Evolutionary conservation across 2,329 filamentous ascomycete genomes (phyloP), one percentile per base, ranked within the genome.

Genomic region (Zymoseptoria passerinii): DNA sequence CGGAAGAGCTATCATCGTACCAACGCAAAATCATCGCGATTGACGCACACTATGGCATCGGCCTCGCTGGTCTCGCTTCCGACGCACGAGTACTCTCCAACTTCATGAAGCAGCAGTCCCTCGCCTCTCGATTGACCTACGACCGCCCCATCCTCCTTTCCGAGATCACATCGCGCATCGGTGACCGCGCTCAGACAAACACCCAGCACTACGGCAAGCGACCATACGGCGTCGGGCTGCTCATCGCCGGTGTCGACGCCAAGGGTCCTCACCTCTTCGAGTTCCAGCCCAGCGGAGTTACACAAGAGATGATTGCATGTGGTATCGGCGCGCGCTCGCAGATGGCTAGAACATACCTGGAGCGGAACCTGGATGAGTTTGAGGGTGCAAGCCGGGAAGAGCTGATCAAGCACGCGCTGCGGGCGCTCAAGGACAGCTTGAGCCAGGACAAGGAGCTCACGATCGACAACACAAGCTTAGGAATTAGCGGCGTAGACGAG

Each of bases 21-120:
- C 94, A 99, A 80, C 96, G 96, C 84, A 99, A 99, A 81, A 86
- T 99, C 73, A 96, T 99, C 77, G 84, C 87, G 69, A 87, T 99
- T 78, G 94, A 99, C 77, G 89, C 92, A 70, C 94, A 99, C 77
- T 87, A 94, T 69, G 94, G 92, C 67, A 86, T 99, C 71, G 91
- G 92, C 70, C 95, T 99, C 70, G 94, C 94, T 67, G 94, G 94
- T 69, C 89, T 99, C 63, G 94, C 94, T 66, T 96, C 92, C 59
- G 94, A 99, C 77, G 94, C 92, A 73, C 94, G 94, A 72, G 94
- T 99, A 69, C 91, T 99, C 69, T 96, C 92, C 81, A 99, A 99
- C 84, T 99, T 96, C 81, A 97, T 99, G 92, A 97, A 96, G 81
- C 91, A 96, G 79, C 94, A 97, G 79, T 95, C 90, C 64, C 90